phyloP scores from a whole-genome alignment of 495 filamentous ascomycete species.

The Aspergillus taichungensis region DNA sequence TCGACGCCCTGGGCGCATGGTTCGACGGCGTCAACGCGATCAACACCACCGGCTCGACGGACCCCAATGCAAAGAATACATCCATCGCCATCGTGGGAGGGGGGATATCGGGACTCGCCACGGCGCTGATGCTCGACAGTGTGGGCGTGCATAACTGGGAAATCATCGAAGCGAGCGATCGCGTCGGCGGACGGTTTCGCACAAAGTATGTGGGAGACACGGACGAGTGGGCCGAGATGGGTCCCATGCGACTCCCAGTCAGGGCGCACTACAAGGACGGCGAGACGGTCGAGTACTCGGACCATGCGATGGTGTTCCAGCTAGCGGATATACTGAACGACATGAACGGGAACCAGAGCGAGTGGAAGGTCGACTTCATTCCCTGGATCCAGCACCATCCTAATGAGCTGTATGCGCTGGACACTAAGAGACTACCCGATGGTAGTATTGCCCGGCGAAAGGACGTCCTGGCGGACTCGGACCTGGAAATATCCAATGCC shows the following conservation, averaged over 20 bases:
- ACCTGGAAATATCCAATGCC: slow-evolving; percentile 8
- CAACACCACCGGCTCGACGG: slow-evolving; percentile 4
- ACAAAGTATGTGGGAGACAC: slow-evolving; percentile 50
- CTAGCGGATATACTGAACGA: slow-evolving; percentile 47
- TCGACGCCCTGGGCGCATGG: slow-evolving; percentile 19
- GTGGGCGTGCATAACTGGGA: slow-evolving; percentile 44
- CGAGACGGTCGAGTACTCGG: slow-evolving; percentile 40
- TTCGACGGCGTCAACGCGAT: slow-evolving; percentile 19
- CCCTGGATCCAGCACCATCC: slow-evolving; percentile 48
- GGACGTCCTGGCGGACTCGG: slow-evolving; percentile 19
- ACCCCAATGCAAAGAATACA: slow-evolving; percentile 10
- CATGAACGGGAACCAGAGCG: slow-evolving; percentile 40
- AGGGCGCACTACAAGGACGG: slow-evolving; percentile 15
- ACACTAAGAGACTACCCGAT: slow-evolving; percentile 41
- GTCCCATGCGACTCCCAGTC: slow-evolving; percentile 50
- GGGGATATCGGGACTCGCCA: slow-evolving; percentile 56
- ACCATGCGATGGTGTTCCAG: slow-evolving; percentile 52
- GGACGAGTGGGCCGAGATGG: slow-evolving; percentile 59
- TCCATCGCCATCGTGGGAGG: slow-evolving; percentile 50
- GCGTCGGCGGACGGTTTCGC: slow-evolving; percentile 48
- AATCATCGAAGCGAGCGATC: slow-evolving; percentile 38
- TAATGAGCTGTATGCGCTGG: slow-evolving; percentile 43
- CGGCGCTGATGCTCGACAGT: slow-evolving; percentile 33
- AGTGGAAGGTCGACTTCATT: slow-evolving; percentile 52
- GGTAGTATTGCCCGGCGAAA: slow-evolving; percentile 31